Evolutionary conservation across 768 basidiomycete species (phyloP).

Genomic region (Phallus indusiatus): DNA sequence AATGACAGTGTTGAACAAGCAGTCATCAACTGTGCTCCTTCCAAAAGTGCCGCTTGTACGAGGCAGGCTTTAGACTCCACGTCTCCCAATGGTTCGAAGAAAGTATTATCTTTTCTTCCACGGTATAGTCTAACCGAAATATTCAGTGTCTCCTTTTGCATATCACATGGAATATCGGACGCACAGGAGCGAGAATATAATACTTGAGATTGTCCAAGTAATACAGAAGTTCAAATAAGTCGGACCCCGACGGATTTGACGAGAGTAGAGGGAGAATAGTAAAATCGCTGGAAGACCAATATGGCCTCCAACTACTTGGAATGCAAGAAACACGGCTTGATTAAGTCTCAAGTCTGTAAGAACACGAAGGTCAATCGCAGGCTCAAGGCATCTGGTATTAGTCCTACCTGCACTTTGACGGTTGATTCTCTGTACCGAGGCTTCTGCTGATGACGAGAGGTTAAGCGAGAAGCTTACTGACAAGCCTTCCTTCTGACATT

Average conservation of each 20-base stretch:
- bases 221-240: constrained; percentile 48
- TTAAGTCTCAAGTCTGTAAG: not conserved
- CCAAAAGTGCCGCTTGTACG: constrained; percentile 43
- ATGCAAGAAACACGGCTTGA: constrained; percentile 30
- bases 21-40: constrained; percentile 27
- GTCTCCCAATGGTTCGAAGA: constrained; percentile 13
- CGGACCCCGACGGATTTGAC: constrained; percentile 35
- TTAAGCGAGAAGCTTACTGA: not conserved
- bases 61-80: constrained; percentile 31
- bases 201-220: constrained; percentile 47
- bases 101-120: constrained; percentile 1
- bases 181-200: constrained; percentile 44
- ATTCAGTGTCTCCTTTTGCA: no score
- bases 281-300: constrained; percentile 41
- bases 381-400: not conserved
- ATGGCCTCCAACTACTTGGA: constrained; percentile 45
- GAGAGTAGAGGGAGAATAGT: constrained; percentile 33
- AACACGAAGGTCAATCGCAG: not conserved
- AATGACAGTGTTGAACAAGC: constrained; percentile 3
- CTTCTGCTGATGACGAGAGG: not conserved
- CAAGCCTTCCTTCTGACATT: constrained; percentile 1
- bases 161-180: constrained; percentile 16
- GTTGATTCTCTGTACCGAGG: not conserved
- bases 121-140: constrained; percentile 10
- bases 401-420: not conserved